These are phyloP conservation scores for Penicillium tannophilum DNA, from an alignment of 495 filamentous ascomycete species.

Conservation along the genomic window DNA sequence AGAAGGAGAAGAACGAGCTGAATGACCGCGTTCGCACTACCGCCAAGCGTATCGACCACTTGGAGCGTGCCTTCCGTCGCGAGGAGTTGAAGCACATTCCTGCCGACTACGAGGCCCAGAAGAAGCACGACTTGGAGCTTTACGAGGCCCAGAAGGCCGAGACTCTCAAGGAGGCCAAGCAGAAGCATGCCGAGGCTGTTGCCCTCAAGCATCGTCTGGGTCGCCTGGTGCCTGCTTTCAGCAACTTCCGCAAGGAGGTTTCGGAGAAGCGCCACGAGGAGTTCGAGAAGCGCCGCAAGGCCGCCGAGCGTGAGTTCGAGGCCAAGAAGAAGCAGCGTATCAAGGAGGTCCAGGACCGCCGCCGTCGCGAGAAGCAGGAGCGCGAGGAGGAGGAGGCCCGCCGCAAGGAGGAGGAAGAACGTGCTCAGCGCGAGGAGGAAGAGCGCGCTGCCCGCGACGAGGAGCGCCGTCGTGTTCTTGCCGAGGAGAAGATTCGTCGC, in stretches of 20 bases:
- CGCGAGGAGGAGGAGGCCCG: constrained; percentile 77
- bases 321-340: constrained; percentile 82
- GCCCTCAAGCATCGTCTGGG: constrained; percentile 88
- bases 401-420: constrained; percentile 82
- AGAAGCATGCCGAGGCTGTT: constrained; percentile 87
- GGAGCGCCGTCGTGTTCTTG: constrained; percentile 61
- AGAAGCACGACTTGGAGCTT: constrained; percentile 73
- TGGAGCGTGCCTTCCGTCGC: constrained; percentile 93
- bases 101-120: constrained; percentile 83
- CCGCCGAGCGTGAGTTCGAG: constrained; percentile 87
- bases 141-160: constrained; percentile 78
- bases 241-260: constrained; percentile 75
- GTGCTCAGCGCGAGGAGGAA: constrained; percentile 73
- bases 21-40: constrained; percentile 87
- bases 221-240: constrained; percentile 79
- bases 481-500: constrained; percentile 75
- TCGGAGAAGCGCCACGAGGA: constrained; percentile 87
- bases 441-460: constrained; percentile 76
- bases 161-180: constrained; percentile 75
- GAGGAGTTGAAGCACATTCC: constrained; percentile 92
- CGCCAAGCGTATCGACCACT: constrained; percentile 93
- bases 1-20: constrained; percentile 95
- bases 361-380: constrained; percentile 72
- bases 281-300: constrained; percentile 89
- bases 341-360: constrained; percentile 79